Conservation (phyloP, 2,329 filamentous ascomycete species). For the Cladophialophora carrionii region DNA sequence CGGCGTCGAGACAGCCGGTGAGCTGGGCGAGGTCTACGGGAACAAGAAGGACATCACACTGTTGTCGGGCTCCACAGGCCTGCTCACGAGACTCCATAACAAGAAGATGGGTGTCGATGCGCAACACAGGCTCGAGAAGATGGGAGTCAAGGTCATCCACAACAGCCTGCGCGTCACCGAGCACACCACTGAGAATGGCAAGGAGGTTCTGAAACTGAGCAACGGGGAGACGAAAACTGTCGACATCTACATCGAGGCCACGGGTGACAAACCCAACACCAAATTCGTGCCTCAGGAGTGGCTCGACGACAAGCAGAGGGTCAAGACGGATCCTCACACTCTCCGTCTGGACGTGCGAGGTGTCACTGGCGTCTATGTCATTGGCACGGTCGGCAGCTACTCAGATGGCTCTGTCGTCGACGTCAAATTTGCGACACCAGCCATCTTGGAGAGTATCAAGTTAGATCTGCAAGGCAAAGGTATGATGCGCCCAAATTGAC, state of each 20-base stretch:
- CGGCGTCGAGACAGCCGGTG: slow-evolving; percentile 55
- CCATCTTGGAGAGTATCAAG: slow-evolving; percentile 36
- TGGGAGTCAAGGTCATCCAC: slow-evolving; percentile 53
- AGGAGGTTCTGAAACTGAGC: slow-evolving; percentile 50
- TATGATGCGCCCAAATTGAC: slow-evolving; percentile 23
- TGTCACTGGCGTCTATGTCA: slow-evolving; percentile 36
- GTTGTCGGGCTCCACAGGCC: slow-evolving; percentile 46
- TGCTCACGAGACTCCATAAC: slow-evolving; percentile 50
- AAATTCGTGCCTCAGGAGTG: slow-evolving; percentile 55
- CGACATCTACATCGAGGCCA: slow-evolving; percentile 59
- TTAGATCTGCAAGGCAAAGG: slow-evolving; percentile 36
- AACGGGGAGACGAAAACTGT: slow-evolving; percentile 54
- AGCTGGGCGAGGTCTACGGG: slow-evolving; percentile 50
- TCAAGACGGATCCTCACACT: slow-evolving; percentile 50
- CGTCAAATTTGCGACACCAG: slow-evolving; percentile 34
- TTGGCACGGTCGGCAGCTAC: slow-evolving; percentile 38
- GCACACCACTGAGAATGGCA: slow-evolving; percentile 41
- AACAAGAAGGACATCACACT: slow-evolving; percentile 49
- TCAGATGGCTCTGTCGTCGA: slow-evolving; percentile 37
- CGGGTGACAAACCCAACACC: slow-evolving; percentile 58
- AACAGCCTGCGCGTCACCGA: slow-evolving; percentile 44
- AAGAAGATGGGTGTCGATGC: slow-evolving; percentile 46
- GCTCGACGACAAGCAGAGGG: slow-evolving; percentile 53
- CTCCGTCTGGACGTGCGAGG: slow-evolving; percentile 37
- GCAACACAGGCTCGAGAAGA: slow-evolving; percentile 51